Evolutionary conservation across 345 rosid genomes (phyloP).

Genomic region (Physaria fendleri): DNA sequence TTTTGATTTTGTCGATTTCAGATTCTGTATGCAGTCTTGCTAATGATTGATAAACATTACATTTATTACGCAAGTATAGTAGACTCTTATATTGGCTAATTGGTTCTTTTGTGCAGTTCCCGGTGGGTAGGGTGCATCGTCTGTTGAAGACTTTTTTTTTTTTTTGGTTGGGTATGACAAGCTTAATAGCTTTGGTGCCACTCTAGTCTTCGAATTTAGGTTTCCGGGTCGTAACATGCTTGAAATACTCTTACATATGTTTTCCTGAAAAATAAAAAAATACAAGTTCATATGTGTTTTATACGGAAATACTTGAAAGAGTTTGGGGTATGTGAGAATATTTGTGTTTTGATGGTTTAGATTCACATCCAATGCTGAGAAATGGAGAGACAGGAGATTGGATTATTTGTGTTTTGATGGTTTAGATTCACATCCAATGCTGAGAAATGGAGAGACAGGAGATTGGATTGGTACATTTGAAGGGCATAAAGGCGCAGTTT

Average conservation of each 20-base stretch:
- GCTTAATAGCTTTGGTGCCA: background rate
- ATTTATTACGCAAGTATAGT: too few species aligned
- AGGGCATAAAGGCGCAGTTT: constrained; percentile 99
- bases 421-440: constrained; percentile 90
- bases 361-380: constrained; percentile 94
- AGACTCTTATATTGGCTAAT: background rate
- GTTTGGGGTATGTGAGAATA: background rate
- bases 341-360: constrained; percentile 30
- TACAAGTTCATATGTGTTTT: background rate
- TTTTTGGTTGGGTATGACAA: background rate
- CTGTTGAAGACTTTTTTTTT: constrained; percentile 34
- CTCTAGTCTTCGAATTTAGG: background rate
- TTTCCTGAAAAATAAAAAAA: too few species aligned
- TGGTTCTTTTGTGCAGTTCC: constrained; percentile 34
- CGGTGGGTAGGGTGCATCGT: constrained; percentile 64
- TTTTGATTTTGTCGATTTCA: background rate
- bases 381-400: constrained; percentile 99
- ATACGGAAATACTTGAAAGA: background rate
- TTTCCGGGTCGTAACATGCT: background rate
- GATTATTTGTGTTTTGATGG: background rate
- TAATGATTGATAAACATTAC: background rate
- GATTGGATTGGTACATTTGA: constrained; percentile 99
- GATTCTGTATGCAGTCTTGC: background rate
- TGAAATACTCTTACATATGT: background rate
- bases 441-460: constrained; percentile 98